Evolutionary conservation across 306 rosid species (phyloP), one percentile per base, ranked within the genome.

Genomic region (Dalbergia oliveri): DNA sequence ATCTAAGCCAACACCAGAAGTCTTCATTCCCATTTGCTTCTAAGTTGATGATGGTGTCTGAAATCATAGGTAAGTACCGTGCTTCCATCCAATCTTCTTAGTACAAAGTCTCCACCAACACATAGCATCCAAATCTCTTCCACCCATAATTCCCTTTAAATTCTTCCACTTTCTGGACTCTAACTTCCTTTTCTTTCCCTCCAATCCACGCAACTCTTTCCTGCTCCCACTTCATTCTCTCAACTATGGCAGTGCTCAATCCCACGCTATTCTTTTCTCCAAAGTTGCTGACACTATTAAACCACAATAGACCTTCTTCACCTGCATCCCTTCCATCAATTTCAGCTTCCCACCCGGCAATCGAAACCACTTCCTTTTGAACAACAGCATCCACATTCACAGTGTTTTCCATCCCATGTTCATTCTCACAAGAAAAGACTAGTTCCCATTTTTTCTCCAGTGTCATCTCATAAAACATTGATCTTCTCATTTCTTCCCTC

Each of bases 361-460:
- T 70, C 4, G n/a, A 70, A 39, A 81, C 90, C 74, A 45, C 80
- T 76, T 90, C 88, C 58, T 66, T 84, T 18, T 82, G 65, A 67
- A 93, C 88, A 63, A 56, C 67, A 51, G 62, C 89, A 79, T 91
- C 88, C 77, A 93, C 90, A 66, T n/a, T 63, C 44, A 90, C 81
- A 6, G 16, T 75, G 16, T 78, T 72, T 16, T 34, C 41, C 7
- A 11, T 12, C 3, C 6, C 43, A 12, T 12, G 19, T 1, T 58
- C 59, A 11, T 81, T 84, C 14, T 80, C 83, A 13, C 79, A 82
- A 19, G 76, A 71, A 59, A 85, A 90, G 3, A 94, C 37, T 72
- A 54, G 75, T 11, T 90, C 91, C 95, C 95, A 94, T 14, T 79
- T 84, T 44, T 91, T 92, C 81, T 91, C 89, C 1, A 94, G 88